phyloP scores from a whole-genome alignment of 176 grass and related monocot species.

The Hordeum vulgare region DNA sequence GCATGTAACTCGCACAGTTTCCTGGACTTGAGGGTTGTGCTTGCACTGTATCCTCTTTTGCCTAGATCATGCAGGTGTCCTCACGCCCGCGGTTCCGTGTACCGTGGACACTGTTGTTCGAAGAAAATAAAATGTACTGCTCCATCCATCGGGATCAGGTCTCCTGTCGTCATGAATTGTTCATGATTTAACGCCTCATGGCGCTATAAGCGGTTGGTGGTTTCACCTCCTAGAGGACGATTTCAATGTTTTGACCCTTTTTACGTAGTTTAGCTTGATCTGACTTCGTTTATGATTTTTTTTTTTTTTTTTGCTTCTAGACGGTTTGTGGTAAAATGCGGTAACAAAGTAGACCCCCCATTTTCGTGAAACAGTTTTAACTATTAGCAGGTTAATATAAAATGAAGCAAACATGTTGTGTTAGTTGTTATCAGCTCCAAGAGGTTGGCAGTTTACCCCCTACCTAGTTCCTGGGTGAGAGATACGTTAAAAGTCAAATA shows the following conservation, averaged over 20 bases:
- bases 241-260: no score
- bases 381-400: not conserved
- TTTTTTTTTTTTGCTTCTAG: no score
- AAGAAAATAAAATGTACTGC: not conserved
- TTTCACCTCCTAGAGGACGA: conserved; percentile 1
- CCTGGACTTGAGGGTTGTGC: not conserved
- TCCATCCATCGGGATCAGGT: not conserved
- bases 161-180: not conserved
- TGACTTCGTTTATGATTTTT: no score
- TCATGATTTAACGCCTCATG: not conserved
- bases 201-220: not conserved
- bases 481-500: not conserved
- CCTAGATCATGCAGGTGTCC: not conserved
- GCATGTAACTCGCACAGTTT: not conserved
- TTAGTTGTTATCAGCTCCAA: not conserved
- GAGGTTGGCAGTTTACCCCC: not conserved
- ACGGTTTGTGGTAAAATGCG: not conserved
- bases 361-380: not conserved
- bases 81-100: not conserved
- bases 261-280: no score
- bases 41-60: not conserved
- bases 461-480: not conserved
- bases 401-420: not conserved
- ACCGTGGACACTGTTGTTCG: not conserved
- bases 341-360: not conserved